A percentile compares a stretch with the other conserved stretches of the same genome.
phyloP scores from a whole-genome alignment of 1,139 yeast species.

The Kazachstania sp. region DNA sequence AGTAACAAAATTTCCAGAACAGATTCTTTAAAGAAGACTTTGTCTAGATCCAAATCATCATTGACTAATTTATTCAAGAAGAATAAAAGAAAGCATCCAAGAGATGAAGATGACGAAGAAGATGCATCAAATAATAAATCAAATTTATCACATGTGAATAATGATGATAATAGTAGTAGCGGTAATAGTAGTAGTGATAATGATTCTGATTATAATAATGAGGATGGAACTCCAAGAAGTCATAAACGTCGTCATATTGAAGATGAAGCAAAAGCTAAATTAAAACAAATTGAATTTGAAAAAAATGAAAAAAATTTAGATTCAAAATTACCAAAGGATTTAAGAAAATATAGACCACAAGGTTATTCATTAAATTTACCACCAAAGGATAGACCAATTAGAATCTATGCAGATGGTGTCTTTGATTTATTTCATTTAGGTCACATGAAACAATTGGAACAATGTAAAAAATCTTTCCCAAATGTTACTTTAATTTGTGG shows the following conservation, averaged over 20 bases:
- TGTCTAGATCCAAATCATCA: slow-evolving; percentile 24
- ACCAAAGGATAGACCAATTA: slow-evolving; percentile 74
- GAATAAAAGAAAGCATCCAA: slow-evolving; percentile 13
- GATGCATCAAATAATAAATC: slow-evolving; percentile 4
- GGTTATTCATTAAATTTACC: slow-evolving; percentile 73
- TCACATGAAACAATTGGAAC: slow-evolving; percentile 95
- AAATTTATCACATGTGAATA: background rate
- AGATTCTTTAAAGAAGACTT: slow-evolving; percentile 21
- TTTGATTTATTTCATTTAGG: slow-evolving; percentile 94
- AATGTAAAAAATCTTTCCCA: slow-evolving; percentile 86
- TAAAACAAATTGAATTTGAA: slow-evolving; percentile 37
- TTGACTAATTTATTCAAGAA: slow-evolving; percentile 27
- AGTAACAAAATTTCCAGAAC: slow-evolving; percentile 13
- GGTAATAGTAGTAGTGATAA: background rate
- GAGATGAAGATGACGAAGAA: slow-evolving; percentile 7
- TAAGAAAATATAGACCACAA: slow-evolving; percentile 59
- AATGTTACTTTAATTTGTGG: slow-evolving; percentile 85
- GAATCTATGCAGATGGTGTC: slow-evolving; percentile 95
- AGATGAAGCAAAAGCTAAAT: slow-evolving; percentile 4
- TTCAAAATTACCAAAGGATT: slow-evolving; percentile 51
- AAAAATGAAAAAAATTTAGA: slow-evolving; percentile 49
- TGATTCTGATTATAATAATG: slow-evolving; percentile 22
- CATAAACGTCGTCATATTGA: slow-evolving; percentile 13
- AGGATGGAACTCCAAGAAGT: slow-evolving; percentile 22
- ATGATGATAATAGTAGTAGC: background rate